Base-by-base conservation (phyloP, 2,329 filamentous ascomycete species). In the Sclerotinia nivalis region DNA sequence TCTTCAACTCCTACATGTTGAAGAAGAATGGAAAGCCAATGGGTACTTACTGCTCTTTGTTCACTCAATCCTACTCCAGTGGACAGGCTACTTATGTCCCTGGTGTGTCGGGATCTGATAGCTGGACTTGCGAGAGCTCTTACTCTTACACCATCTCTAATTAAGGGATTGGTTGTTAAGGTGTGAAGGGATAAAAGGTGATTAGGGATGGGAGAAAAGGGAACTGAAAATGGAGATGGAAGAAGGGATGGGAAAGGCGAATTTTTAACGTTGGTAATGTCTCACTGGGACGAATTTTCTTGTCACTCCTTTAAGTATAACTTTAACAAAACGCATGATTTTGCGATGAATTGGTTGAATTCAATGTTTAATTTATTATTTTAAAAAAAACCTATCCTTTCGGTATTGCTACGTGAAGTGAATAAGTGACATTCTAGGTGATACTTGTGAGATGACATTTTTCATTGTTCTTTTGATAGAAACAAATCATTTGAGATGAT, bases 1-100 rank as follows among this genome's bases (percentile, higher is more conserved):
- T 80, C 77, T 80, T 82, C 74, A 80, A 80, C 64, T 75, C 79
- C 0, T 83, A 80, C 71, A 74, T 83, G 66, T 70, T 81, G 37
- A 76, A 77, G 70, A 78, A 78, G 75, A 81, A 82, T 71, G 78
- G 78, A 20, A 66, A 70, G 43, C 74, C 79, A 1, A 70, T 78
- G 40, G 80, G 80, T n/a, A 78, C 79, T 18, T 79, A 80, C 71
- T 83, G 81, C 73, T 73, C 77, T 43, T 69, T 83, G 59, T 83
- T 81, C 56, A 54, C 72, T 20, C 70, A 75, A 55, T 40, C 43
- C 2, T 68, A 64, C n/a, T 40, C 34, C 9, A 22, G 34, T 6
- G 6, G 0, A 13, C 56, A 61, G 8, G 66, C 66, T 43, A 68
- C 56, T 1, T 68, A 68, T 25, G 20, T 5, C 5, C 66, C 66